Base-by-base conservation (phyloP, 192 early-diverging fungal species). In the Lobosporangium transversale region DNA sequence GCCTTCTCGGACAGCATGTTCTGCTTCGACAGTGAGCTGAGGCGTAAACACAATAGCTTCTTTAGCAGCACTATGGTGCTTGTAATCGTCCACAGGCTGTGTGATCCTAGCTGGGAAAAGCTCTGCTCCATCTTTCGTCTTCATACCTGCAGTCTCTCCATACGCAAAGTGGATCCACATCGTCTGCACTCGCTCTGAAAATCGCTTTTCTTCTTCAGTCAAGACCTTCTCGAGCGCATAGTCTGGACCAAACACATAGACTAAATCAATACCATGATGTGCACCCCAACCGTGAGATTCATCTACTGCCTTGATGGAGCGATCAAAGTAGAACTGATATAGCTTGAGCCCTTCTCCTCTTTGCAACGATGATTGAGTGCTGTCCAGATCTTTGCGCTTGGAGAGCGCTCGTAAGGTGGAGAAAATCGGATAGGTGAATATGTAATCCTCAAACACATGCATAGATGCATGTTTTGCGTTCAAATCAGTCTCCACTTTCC, bases 121-220 rank as follows among this genome's bases (percentile, higher is more conserved):
- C 4, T 26, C 49, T 47, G 45, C 18, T 7, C 37, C 37, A 10
- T 40, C 37, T 14, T 40, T 14, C 7, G 37, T 40, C 8, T 10
- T 14, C 7, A 14, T 14, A 11, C n/a, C 20, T 21, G 42, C 30
- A 1, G 55, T 24, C 8, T 59, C 62, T 1, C 62, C 63, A 35
- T 70, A 37, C 4, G 63, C 63, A 42, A 75, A 75, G 11, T 51
- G 48, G 32, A 75, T 75, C 70, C 70, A 75, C 32, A 58, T 53
- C 6, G 21, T 59, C 45, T 61, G 70, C 2, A 75, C 23, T 35
- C 51, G 29, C 31, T 44, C 20, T 31, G 45, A 53, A 6, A 75
- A 43, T 11, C 12, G 21, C 26, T 18, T 48, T 9, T 75, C 70
- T 30, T 75, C 57, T 27, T 58, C 44, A 4, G 55, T 61, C 11